These are phyloP conservation scores for Fomitopsis palustris DNA, from an alignment of 1,284 basidiomycete species.

Conservation along the genomic window DNA sequence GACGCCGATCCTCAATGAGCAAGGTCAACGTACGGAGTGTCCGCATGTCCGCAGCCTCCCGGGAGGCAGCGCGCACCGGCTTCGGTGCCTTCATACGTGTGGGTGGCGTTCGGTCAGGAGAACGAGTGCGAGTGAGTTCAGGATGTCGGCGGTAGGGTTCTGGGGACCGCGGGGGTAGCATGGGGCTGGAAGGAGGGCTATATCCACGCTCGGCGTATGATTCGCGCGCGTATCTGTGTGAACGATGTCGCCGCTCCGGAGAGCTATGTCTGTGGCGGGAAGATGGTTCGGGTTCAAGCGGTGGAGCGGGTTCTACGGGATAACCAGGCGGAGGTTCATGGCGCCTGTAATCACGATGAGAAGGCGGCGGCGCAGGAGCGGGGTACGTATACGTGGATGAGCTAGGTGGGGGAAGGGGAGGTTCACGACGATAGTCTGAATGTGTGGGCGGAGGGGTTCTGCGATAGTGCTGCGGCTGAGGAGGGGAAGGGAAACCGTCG, in stretches of 20 bases:
- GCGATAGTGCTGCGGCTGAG: too few species aligned
- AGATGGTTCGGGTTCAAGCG: background rate
- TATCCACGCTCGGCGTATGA: background rate
- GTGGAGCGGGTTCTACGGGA: background rate
- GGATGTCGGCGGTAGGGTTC: background rate
- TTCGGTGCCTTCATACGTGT: background rate
- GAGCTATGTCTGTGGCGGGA: background rate
- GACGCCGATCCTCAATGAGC: slow-evolving; percentile 58
- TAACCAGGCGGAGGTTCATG: background rate
- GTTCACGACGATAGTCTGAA: background rate
- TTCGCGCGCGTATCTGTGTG: background rate
- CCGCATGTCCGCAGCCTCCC: slow-evolving; percentile 2
- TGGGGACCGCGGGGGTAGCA: background rate
- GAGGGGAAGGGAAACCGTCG: background rate
- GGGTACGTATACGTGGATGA: background rate
- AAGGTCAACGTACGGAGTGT: slow-evolving; percentile 51
- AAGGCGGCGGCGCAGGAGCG: background rate
- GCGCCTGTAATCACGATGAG: background rate
- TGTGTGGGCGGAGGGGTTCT: background rate
- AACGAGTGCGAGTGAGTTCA: background rate
- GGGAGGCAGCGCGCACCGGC: background rate
- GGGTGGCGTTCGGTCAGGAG: background rate
- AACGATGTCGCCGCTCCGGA: background rate
- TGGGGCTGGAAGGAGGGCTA: background rate
- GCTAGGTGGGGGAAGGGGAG: background rate